Evolutionary conservation across 495 filamentous ascomycete genomes (phyloP).

Genomic region (Neurospora sp.): DNA sequence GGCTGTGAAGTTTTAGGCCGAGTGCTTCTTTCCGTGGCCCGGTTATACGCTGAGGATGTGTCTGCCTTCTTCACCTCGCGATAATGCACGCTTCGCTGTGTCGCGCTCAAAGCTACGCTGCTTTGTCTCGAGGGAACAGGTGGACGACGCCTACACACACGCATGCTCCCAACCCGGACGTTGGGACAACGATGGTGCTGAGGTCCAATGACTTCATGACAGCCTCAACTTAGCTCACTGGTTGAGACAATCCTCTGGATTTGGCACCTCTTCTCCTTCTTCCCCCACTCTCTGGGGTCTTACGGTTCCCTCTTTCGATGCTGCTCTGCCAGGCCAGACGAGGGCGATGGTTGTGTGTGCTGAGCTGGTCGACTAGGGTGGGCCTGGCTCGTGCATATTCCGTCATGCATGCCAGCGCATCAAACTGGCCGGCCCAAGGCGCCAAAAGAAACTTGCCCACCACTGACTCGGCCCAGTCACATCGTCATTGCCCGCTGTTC

Average conservation of each 20-base stretch:
- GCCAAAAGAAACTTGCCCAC: slow-evolving; percentile 32
- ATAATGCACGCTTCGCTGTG: not conserved
- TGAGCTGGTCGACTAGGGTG: slow-evolving; percentile 33
- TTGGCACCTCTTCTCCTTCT: slow-evolving; percentile 1
- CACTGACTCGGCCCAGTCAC: slow-evolving; percentile 23
- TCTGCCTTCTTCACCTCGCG: not conserved
- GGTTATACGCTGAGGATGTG: not conserved
- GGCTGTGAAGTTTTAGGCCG: not conserved
- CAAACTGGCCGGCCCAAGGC: slow-evolving; percentile 38
- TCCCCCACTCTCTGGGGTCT: not conserved
- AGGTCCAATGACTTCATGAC: slow-evolving; percentile 6
- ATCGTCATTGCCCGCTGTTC: slow-evolving; percentile 15
- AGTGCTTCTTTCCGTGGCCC: not conserved
- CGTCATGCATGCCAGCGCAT: slow-evolving; percentile 51
- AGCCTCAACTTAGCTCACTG: slow-evolving; percentile 4
- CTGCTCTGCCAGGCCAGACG: slow-evolving; percentile 10
- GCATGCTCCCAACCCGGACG: not conserved
- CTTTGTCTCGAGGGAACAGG: not conserved
- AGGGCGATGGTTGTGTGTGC: slow-evolving; percentile 15
- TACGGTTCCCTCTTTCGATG: slow-evolving; percentile 6
- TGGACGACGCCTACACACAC: not conserved
- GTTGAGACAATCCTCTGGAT: not conserved
- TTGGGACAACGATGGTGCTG: not conserved
- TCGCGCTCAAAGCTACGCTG: not conserved
- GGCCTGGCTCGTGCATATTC: slow-evolving; percentile 44